phyloP scores from a whole-genome alignment of 306 rosid genomes.

The Elaeagnus macrophylla region DNA sequence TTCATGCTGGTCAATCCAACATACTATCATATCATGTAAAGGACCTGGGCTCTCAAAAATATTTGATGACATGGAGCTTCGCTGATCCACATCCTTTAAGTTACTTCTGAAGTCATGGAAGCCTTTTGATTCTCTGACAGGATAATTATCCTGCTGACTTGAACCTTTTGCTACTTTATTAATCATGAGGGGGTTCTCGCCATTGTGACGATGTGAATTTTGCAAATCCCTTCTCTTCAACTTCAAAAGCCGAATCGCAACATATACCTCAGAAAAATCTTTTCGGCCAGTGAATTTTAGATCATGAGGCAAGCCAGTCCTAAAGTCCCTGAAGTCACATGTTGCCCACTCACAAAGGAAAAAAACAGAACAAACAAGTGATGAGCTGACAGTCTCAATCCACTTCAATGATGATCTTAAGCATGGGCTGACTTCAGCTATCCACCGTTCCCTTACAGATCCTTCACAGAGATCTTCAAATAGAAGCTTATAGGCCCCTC shows the following conservation, averaged over 20 bases:
- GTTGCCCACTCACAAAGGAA: slow-evolving; percentile 97
- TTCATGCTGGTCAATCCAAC: slow-evolving; percentile 98
- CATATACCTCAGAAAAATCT: slow-evolving; percentile 70
- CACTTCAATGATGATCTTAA: slow-evolving; percentile 78
- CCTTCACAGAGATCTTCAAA: slow-evolving; percentile 76
- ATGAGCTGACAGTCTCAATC: slow-evolving; percentile 51
- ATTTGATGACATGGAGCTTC: slow-evolving; percentile 23
- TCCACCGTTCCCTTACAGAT: slow-evolving; percentile 54
- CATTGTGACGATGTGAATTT: slow-evolving; percentile 29
- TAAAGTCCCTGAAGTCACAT: slow-evolving; percentile 82
- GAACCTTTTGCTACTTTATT: slow-evolving; percentile 30
- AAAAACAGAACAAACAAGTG: slow-evolving; percentile 68
- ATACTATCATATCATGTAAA: slow-evolving; percentile 79
- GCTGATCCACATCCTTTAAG: slow-evolving; percentile 29
- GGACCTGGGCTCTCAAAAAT: slow-evolving; percentile 86
- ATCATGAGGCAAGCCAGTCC: slow-evolving; percentile 45
- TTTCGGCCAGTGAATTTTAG: slow-evolving; percentile 68
- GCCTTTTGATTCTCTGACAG: slow-evolving; percentile 25
- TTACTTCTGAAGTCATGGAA: slow-evolving; percentile 27
- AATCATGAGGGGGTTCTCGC: slow-evolving; percentile 23
- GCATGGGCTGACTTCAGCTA: slow-evolving; percentile 67
- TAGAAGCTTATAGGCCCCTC: slow-evolving; percentile 49
- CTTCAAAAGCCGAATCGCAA: slow-evolving; percentile 69
- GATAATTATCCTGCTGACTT: slow-evolving; percentile 28
- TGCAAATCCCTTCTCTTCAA: slow-evolving; percentile 52